Base-by-base conservation (phyloP, 2,329 filamentous ascomycete species). In the Aureobasidium sp. region DNA sequence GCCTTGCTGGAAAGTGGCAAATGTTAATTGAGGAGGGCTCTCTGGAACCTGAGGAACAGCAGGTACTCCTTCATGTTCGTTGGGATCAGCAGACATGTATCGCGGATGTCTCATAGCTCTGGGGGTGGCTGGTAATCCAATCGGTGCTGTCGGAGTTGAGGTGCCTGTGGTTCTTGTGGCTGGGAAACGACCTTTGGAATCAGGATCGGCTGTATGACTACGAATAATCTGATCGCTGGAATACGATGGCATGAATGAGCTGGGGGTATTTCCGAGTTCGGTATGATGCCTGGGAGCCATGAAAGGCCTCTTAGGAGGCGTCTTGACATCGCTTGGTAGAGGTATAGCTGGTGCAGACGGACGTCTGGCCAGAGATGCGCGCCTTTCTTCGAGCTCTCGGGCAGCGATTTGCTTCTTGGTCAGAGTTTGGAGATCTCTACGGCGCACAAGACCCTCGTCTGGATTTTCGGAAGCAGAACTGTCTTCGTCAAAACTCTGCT, bases 111-210 rank as follows among this genome's bases (percentile, higher is more conserved):
- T 85, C 91, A 97, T 96, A 1, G 91, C 91, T 76, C 90, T 87
- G 34, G 93, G 92, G 0, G 92, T 97, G 2, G 91, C 90, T 14
- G 93, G 91, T n/a, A 96, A 81, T 0, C 91, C 92, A 57, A 93
- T 82, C 6, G 83, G 81, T 1, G 77, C 77, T 14, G 80, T 79
- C 14, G 82, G 78, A 1, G 80, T 80, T 2, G 78, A 75, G 2
- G 76, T 77, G 16, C 74, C 74, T 8, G 68, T 69, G 16, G 69
- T 67, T 42, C 68, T 59, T 2, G 41, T 72, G 50, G 67, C 61
- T 64, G 65, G 65, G 61, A 76, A 74, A 44, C 71, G 73, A 62
- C 71, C 71, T 62, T 75, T 75, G 8, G 76, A 72, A 4, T 75
- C 80, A 2, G 85, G 83, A 63, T 88, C 86, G 1, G 84, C 86